phyloP scores from a whole-genome alignment of 345 rosid species.

The Sisymbrium irio region DNA sequence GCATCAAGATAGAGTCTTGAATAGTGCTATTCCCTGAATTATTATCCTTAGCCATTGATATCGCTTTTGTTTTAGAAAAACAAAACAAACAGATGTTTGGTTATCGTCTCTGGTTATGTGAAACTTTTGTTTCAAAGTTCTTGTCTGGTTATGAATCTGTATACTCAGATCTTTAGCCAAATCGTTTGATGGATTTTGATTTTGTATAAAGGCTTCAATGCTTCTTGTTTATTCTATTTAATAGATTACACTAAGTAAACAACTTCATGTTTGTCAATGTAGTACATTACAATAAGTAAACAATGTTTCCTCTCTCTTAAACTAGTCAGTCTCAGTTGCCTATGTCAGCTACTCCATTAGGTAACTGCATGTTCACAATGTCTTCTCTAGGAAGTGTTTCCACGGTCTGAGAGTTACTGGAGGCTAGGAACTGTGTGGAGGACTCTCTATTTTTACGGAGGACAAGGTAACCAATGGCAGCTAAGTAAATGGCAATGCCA shows the following conservation, averaged over 20 bases:
- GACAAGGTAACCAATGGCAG: slow-evolving; percentile 68
- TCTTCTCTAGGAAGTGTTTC: slow-evolving; percentile 61
- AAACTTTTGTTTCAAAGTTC: slow-evolving; percentile 11
- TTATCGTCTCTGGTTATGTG: slow-evolving; percentile 20
- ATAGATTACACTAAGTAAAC: slow-evolving; percentile 5
- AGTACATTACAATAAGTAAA: not conserved
- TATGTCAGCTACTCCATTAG: slow-evolving; percentile 37
- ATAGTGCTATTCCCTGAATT: not conserved
- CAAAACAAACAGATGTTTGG: not conserved
- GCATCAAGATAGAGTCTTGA: slow-evolving; percentile 31
- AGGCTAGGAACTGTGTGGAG: slow-evolving; percentile 42
- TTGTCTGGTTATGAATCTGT: slow-evolving; percentile 16
- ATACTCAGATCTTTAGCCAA: not conserved
- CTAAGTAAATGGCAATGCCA: slow-evolving; percentile 57
- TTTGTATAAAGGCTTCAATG: slow-evolving; percentile 9
- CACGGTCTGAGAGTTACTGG: slow-evolving; percentile 28
- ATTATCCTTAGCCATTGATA: not conserved
- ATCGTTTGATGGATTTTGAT: slow-evolving; percentile 17
- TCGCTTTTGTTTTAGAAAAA: not conserved
- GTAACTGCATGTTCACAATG: slow-evolving; percentile 65
- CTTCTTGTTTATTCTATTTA: slow-evolving; percentile 8
- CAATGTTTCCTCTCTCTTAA: not conserved
- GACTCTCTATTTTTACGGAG: slow-evolving; percentile 54
- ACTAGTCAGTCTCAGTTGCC: slow-evolving; percentile 26
- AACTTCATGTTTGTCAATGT: not conserved